phyloP scores from a whole-genome alignment of 2,329 filamentous ascomycete genomes.

The Shiraia bambusicola region DNA sequence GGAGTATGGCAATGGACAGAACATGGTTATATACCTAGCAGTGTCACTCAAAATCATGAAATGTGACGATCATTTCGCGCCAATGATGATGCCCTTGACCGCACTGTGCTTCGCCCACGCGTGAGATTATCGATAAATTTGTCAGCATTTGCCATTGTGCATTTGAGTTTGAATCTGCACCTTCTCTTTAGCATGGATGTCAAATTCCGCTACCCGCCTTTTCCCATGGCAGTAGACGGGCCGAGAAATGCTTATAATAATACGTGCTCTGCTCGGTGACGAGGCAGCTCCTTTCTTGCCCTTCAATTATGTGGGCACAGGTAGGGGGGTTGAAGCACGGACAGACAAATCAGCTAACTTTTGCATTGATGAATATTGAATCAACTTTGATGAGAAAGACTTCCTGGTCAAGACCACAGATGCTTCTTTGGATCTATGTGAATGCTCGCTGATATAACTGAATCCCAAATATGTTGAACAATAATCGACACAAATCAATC shows the following conservation, averaged over 20 bases:
- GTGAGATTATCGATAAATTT: slow-evolving; percentile 4
- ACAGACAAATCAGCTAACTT: slow-evolving; percentile 16
- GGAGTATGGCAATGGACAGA: slow-evolving; percentile 38
- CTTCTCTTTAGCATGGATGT: slow-evolving; percentile 81
- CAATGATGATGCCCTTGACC: slow-evolving; percentile 16
- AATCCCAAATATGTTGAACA: too few species aligned
- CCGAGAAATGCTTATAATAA: slow-evolving; percentile 86
- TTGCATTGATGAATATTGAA: not conserved
- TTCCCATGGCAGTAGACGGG: slow-evolving; percentile 84
- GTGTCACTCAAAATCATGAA: slow-evolving; percentile 41
- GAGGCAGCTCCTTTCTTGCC: slow-evolving; percentile 30
- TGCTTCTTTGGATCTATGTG: too few species aligned
- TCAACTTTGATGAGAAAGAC: not conserved
- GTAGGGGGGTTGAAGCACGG: slow-evolving; percentile 28
- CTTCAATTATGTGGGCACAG: slow-evolving; percentile 17
- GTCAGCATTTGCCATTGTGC: too few species aligned
- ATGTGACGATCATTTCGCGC: slow-evolving; percentile 42
- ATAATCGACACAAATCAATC: slow-evolving; percentile 8
- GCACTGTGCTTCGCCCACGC: slow-evolving; percentile 7
- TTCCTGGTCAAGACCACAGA: too few species aligned
- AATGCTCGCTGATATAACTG: too few species aligned
- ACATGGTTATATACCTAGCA: slow-evolving; percentile 35
- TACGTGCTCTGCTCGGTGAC: slow-evolving; percentile 36
- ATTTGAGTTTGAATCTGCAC: too few species aligned
- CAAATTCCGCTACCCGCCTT: slow-evolving; percentile 94